These are phyloP conservation scores for Radiomyces spectabilis DNA, from an alignment of 192 early-diverging fungal genomes.

Conservation along the genomic window DNA sequence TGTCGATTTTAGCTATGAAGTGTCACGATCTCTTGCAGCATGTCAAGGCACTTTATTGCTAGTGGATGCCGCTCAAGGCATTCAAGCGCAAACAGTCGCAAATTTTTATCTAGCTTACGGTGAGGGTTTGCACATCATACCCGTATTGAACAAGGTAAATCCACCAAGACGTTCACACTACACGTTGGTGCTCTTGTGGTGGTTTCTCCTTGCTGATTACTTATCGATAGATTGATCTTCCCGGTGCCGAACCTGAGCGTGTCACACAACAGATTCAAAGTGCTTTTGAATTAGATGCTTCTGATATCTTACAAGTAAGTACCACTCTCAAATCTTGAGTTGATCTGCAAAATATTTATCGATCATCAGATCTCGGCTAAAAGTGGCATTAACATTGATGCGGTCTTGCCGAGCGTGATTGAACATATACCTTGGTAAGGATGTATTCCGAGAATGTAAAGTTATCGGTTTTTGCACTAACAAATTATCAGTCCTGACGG, in stretches of 20 bases:
- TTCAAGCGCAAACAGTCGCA: conserved; percentile 97
- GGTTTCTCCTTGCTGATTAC: not conserved
- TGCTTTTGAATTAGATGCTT: conserved; percentile 76
- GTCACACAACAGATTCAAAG: conserved; percentile 75
- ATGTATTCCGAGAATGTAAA: too few species aligned
- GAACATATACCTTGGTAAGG: conserved; percentile 65
- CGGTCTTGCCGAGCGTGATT: conserved; percentile 72
- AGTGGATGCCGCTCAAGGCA: conserved; percentile 91
- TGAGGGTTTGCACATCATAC: conserved; percentile 77
- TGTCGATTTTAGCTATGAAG: conserved; percentile 95
- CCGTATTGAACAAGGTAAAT: conserved; percentile 83
- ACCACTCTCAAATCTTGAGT: not conserved
- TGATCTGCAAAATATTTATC: not conserved
- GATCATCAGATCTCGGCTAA: conserved; percentile 76
- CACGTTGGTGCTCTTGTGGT: not conserved
- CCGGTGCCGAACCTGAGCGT: conserved; percentile 73
- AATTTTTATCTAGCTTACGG: conserved; percentile 94
- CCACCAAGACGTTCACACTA: not conserved
- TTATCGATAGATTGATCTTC: conserved; percentile 69
- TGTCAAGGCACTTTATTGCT: conserved; percentile 90
- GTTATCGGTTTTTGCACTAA: not conserved
- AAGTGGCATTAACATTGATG: conserved; percentile 63
- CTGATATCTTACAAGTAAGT: conserved; percentile 40
- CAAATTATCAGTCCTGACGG: conserved; percentile 61
- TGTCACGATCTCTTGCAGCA: conserved; percentile 86